Evolutionary conservation across 2,329 filamentous ascomycete genomes (phyloP).

Genomic region (Ceratocystis ficicola): DNA sequence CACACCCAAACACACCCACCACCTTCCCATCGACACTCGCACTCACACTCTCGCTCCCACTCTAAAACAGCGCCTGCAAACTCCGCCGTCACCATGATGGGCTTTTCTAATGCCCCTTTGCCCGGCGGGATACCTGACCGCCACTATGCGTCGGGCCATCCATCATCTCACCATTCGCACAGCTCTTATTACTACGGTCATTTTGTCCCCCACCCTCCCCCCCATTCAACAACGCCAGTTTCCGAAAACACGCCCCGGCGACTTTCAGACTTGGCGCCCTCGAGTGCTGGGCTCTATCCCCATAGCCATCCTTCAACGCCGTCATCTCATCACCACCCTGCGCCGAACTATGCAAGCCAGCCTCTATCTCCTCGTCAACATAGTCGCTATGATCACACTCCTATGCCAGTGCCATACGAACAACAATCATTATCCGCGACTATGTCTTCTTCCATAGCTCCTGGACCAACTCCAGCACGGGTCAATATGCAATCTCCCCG

Average conservation of each 20-base stretch:
- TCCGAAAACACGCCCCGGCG: slow-evolving; percentile 4
- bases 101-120: slow-evolving; percentile 15
- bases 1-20: slow-evolving; percentile 25
- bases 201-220: neutral
- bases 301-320: slow-evolving; percentile 7
- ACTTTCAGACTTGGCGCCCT: slow-evolving; percentile 6
- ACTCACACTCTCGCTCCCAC: slow-evolving; percentile 24
- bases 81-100: slow-evolving; percentile 17
- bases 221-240: slow-evolving; percentile 5
- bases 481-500: slow-evolving; percentile 1
- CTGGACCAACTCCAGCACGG: neutral
- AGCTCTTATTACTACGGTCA: neutral
- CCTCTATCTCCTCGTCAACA: slow-evolving; percentile 17
- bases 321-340: neutral
- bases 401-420: slow-evolving; percentile 2
- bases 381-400: slow-evolving; percentile 6
- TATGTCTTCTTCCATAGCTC: neutral
- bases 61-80: slow-evolving; percentile 23
- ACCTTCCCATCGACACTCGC: slow-evolving; percentile 18
- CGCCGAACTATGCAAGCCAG: slow-evolving; percentile 4
- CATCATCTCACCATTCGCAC: neutral
- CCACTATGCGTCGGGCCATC: slow-evolving; percentile 9
- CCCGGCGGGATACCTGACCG: slow-evolving; percentile 7
- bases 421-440: neutral
- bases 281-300: neutral